Evolutionary conservation across 2,329 filamentous ascomycete genomes (phyloP).

Genomic region (Atkinsonella hypoxylon): DNA sequence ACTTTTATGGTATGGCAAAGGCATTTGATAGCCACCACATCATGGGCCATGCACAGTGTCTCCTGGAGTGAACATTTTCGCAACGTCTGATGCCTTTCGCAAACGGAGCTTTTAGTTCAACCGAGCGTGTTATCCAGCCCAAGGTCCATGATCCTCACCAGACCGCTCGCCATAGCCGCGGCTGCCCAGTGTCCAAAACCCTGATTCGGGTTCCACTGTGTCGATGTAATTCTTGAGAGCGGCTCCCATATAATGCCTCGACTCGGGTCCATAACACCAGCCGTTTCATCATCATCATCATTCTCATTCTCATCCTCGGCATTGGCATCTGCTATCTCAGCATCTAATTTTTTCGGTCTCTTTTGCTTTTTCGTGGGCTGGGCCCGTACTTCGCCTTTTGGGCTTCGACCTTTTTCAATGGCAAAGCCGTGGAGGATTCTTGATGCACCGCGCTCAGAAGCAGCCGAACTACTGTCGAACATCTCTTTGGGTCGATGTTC

Average conservation of each 20-base stretch:
- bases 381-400: conserved; percentile 28
- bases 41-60: conserved; percentile 40
- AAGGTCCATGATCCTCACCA: conserved; percentile 55
- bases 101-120: neutral
- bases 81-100: conserved; percentile 1
- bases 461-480: conserved; percentile 17
- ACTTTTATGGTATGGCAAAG: conserved; percentile 68
- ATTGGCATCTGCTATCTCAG: conserved; percentile 13
- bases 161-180: conserved; percentile 52
- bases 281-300: conserved; percentile 21
- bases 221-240: conserved; percentile 46
- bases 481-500: conserved; percentile 32
- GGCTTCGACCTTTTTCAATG: conserved; percentile 36
- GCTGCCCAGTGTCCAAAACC: conserved; percentile 57
- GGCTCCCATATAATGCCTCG: conserved; percentile 47
- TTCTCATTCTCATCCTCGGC: conserved; percentile 19
- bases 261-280: conserved; percentile 23
- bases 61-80: conserved; percentile 6
- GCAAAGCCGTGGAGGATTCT: conserved; percentile 41
- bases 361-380: conserved; percentile 22
- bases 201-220: conserved; percentile 58
- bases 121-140: conserved; percentile 30
- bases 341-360: conserved; percentile 22
- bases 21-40: conserved; percentile 81
- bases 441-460: conserved; percentile 30